Percentiles rank a stretch among this genome's conserved stretches.
phyloP scores from a whole-genome alignment of 2,329 filamentous ascomycete species.

The Diplodia intermedia region DNA sequence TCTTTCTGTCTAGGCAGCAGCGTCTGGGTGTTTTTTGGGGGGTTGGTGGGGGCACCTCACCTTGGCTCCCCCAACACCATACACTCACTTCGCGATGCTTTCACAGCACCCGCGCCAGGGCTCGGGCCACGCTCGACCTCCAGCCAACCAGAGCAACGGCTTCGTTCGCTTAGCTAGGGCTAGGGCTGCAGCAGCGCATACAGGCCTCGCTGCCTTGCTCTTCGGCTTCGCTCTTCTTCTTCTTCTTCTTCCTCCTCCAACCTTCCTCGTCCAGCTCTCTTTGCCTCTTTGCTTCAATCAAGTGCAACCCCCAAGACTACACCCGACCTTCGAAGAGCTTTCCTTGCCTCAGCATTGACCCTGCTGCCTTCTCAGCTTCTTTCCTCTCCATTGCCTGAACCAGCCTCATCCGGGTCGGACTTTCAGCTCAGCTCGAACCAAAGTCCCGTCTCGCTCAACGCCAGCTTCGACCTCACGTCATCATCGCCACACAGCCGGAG shows the following conservation, averaged over 20 bases:
- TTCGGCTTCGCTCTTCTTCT: neutral
- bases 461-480: neutral
- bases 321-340: neutral
- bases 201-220: too few relatives aligned
- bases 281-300: neutral
- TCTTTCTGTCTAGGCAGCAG: neutral
- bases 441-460: neutral
- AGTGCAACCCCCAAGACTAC: neutral
- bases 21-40: neutral
- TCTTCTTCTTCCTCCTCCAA: neutral
- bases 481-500: neutral
- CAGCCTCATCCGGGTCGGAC: neutral
- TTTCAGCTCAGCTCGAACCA: neutral
- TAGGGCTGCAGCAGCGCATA: neutral
- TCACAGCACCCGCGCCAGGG: neutral
- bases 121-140: neutral
- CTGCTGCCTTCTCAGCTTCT: neutral
- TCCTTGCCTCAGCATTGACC: neutral
- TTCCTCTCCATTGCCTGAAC: neutral
- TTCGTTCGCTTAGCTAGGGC: neutral
- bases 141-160: neutral
- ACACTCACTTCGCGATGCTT: constrained; percentile 6
- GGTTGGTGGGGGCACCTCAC: neutral
- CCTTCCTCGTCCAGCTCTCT: neutral
- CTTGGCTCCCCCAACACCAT: constrained; percentile 3